A percentile compares a stretch with the other conserved stretches of the same genome.
These are phyloP conservation scores for Botrytis elliptica DNA, from an alignment of 2,329 filamentous ascomycete species.

Conservation along the genomic window DNA sequence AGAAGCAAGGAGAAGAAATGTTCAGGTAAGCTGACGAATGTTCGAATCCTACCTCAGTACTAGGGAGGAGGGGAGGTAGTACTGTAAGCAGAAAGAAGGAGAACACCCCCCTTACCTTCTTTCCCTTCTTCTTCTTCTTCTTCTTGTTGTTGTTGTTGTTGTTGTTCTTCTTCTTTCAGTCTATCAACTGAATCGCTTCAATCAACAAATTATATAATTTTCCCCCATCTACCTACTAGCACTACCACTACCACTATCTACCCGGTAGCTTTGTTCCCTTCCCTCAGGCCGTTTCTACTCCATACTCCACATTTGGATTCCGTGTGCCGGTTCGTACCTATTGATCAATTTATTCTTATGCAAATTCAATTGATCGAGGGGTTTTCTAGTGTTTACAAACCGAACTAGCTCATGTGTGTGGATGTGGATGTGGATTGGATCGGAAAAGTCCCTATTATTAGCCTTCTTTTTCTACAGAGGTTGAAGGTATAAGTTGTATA, in stretches of 20 bases:
- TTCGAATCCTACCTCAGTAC: not conserved
- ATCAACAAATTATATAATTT: not conserved
- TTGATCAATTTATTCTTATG: not conserved
- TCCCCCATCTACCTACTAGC: not conserved
- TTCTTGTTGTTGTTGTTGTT: not conserved
- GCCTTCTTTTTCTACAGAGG: not conserved
- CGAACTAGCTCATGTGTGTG: not conserved
- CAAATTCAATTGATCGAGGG: not conserved
- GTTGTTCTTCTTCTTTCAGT: not conserved
- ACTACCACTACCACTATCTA: not conserved
- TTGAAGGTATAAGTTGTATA: too few relatives aligned
- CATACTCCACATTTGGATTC: not conserved
- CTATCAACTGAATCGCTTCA: not conserved
- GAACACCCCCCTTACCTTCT: not conserved
- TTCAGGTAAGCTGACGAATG: not conserved
- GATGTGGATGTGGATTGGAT: constrained; percentile 13
- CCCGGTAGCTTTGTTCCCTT: not conserved
- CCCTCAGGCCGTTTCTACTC: not conserved
- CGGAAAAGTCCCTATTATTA: not conserved
- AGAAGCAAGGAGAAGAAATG: constrained; percentile 1
- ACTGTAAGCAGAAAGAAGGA: not conserved
- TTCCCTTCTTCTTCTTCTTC: not conserved
- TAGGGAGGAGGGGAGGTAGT: not conserved
- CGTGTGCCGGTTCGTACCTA: not conserved
- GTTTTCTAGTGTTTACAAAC: not conserved